phyloP scores from a whole-genome alignment of 371 early-diverging fungal genomes.

The Mucor lusitanicus region DNA sequence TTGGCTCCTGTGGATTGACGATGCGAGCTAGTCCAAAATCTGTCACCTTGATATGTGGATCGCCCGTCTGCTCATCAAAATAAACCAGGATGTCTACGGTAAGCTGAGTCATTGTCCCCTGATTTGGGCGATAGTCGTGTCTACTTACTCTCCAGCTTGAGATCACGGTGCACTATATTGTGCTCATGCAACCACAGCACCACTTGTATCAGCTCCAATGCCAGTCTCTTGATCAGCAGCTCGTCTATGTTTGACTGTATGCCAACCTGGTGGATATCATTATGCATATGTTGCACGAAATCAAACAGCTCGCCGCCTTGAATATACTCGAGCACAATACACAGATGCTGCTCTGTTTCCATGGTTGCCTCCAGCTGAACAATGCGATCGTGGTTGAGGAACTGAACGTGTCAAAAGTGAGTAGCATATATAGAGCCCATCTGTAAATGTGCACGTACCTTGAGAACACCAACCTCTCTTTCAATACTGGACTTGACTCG shows the following conservation, averaged over 20 bases:
- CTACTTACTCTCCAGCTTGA: constrained; percentile 69
- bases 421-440: no score
- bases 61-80: constrained; percentile 18
- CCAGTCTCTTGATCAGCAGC: constrained; percentile 19
- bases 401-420: no score
- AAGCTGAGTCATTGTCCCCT: neutral
- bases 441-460: constrained; percentile 12
- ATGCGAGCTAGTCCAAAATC: constrained; percentile 73
- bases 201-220: constrained; percentile 52
- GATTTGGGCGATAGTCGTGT: neutral
- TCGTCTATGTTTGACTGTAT: constrained; percentile 18
- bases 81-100: constrained; percentile 35
- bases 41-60: constrained; percentile 63
- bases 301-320: constrained; percentile 31
- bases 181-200: constrained; percentile 62
- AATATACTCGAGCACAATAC: constrained; percentile 44
- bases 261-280: neutral
- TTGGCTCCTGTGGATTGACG: constrained; percentile 45
- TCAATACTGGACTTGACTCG: constrained; percentile 28
- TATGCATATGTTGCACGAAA: constrained; percentile 34
- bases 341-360: constrained; percentile 55
- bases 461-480: constrained; percentile 31
- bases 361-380: constrained; percentile 68
- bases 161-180: constrained; percentile 68
- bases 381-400: constrained; percentile 61